Conservation (phyloP, 345 rosid species). For the Lepidium sativum region DNA sequence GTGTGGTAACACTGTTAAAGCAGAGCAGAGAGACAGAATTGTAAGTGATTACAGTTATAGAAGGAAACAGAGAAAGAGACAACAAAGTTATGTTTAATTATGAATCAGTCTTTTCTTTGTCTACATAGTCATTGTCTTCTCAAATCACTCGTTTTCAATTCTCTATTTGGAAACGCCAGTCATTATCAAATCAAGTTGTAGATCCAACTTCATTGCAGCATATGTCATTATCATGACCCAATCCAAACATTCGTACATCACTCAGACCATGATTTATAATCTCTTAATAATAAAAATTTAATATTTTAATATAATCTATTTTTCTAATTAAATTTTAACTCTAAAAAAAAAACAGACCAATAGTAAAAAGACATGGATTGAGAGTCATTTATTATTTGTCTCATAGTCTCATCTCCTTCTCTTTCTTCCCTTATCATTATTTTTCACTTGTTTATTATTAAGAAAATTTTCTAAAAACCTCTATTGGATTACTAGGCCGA, state of each 20-base stretch:
- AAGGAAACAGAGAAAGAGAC: constrained; percentile 22
- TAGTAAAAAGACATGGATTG: too few species aligned
- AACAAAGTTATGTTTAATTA: background rate
- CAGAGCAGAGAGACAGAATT: constrained; percentile 14
- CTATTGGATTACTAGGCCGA: constrained; percentile 12
- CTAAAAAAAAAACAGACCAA: too few species aligned
- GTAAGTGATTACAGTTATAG: constrained; percentile 20
- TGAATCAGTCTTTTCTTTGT: constrained; percentile 21
- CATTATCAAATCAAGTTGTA: constrained; percentile 19
- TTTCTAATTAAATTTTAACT: too few species aligned
- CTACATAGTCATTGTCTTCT: constrained; percentile 8
- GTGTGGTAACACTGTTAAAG: constrained; percentile 13
- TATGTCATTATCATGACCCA: constrained; percentile 16
- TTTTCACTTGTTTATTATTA: too few species aligned
- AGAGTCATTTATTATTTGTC: too few species aligned
- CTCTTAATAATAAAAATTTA: too few species aligned
- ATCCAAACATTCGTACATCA: constrained; percentile 5
- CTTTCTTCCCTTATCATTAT: too few species aligned
- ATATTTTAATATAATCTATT: too few species aligned
- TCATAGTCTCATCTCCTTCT: too few species aligned
- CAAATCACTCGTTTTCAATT: constrained; percentile 23
- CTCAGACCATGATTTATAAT: too few species aligned
- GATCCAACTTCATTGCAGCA: constrained; percentile 10
- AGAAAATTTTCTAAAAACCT: too few species aligned
- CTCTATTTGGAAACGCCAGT: constrained; percentile 20